Conservation (phyloP, 2,329 filamentous ascomycete genomes). For the Endothia cerciana region DNA sequence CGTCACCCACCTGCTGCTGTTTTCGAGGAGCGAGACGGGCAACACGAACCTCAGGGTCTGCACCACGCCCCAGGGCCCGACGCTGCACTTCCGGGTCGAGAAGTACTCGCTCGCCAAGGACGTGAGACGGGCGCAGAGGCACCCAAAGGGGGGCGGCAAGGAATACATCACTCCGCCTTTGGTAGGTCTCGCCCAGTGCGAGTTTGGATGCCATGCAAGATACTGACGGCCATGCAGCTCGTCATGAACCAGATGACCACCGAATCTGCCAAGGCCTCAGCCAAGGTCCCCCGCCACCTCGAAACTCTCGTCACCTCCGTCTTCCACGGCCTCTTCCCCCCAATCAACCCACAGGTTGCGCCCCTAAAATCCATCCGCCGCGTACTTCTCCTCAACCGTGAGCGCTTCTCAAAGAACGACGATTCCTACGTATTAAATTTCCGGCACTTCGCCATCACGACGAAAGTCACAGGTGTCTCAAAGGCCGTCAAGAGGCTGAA, state of each 20-base stretch:
- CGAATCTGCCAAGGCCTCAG: conserved; percentile 60
- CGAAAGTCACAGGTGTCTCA: conserved; percentile 81
- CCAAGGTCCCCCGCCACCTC: conserved; percentile 87
- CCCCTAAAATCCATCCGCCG: conserved; percentile 91
- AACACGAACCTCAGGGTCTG: conserved; percentile 92
- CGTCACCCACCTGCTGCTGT: conserved; percentile 89
- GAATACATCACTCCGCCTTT: conserved; percentile 85
- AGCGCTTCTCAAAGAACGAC: conserved; percentile 56
- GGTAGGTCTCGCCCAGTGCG: conserved; percentile 47
- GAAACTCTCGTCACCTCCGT: conserved; percentile 91
- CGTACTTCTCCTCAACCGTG: conserved; percentile 87
- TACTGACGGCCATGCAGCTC: conserved; percentile 55
- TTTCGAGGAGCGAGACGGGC: conserved; percentile 85
- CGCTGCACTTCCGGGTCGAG: conserved; percentile 90
- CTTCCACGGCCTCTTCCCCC: conserved; percentile 94
- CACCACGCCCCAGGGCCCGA: conserved; percentile 86
- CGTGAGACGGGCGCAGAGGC: conserved; percentile 79
- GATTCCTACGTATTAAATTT: conserved; percentile 83
- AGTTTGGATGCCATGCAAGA: background rate
- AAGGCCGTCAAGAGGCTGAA: conserved; percentile 83
- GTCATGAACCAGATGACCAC: conserved; percentile 98
- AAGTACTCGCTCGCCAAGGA: conserved; percentile 95
- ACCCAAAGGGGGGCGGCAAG: conserved; percentile 79
- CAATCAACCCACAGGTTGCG: conserved; percentile 89
- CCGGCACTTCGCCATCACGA: conserved; percentile 94